Percentiles rank a stretch among this genome's conserved stretches.
phyloP scores from a whole-genome alignment of 805 yeast species.

The Candida awuae region DNA sequence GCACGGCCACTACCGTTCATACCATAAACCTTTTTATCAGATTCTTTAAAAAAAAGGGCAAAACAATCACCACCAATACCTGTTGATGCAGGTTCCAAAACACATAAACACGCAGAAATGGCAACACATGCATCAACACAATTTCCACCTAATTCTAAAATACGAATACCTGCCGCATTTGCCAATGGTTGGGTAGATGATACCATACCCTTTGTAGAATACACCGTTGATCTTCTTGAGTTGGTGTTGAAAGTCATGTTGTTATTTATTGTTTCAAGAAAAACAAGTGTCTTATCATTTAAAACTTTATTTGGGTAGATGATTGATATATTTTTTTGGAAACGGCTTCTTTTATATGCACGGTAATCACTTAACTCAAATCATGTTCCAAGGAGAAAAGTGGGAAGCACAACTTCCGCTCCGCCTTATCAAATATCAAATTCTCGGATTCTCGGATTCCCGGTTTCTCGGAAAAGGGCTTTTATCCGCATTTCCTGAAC shows the following conservation, averaged over 20 bases:
- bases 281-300: too few species aligned
- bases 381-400: too few species aligned
- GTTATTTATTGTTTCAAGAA: too few species aligned
- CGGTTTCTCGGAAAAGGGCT: too few species aligned
- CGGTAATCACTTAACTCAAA: too few species aligned
- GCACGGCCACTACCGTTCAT: slow-evolving; percentile 73
- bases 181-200: slow-evolving; percentile 74
- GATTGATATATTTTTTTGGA: too few species aligned
- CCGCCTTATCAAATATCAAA: too few species aligned
- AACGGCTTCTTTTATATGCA: too few species aligned
- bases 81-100: slow-evolving; percentile 51
- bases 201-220: slow-evolving; percentile 65
- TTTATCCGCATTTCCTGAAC: too few species aligned
- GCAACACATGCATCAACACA: slow-evolving; percentile 61
- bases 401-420: too few species aligned
- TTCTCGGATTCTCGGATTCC: too few species aligned
- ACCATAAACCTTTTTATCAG: slow-evolving; percentile 48
- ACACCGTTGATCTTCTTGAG: slow-evolving; percentile 67
- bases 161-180: slow-evolving; percentile 60
- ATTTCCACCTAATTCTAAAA: slow-evolving; percentile 66
- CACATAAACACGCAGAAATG: slow-evolving; percentile 46
- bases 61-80: slow-evolving; percentile 69
- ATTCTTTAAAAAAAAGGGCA: slow-evolving; percentile 47
- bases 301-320: too few species aligned
- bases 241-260: slow-evolving; percentile 8